Conservation (phyloP, 2,329 filamentous ascomycete genomes). For the Cordyceps farinosa region DNA sequence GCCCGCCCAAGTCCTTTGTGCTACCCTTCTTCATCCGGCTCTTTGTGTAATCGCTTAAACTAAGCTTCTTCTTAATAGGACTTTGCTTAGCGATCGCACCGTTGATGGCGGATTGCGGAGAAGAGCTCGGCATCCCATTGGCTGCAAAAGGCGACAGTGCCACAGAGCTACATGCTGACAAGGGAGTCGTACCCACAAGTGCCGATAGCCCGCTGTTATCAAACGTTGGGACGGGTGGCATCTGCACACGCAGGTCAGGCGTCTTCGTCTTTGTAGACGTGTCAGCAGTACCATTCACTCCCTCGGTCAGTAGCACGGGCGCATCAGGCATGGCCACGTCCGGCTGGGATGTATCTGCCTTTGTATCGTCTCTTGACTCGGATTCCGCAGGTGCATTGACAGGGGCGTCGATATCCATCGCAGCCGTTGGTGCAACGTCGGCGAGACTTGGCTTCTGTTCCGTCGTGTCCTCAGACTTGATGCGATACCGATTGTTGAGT, state of each 20-base stretch:
- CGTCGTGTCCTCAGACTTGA: constrained; percentile 40
- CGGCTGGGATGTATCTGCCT: constrained; percentile 1
- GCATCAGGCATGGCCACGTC: constrained; percentile 12
- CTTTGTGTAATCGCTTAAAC: constrained; percentile 60
- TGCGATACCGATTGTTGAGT: constrained; percentile 45
- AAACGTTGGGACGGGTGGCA: constrained; percentile 54
- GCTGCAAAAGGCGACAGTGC: constrained; percentile 50
- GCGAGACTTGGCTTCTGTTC: constrained; percentile 27
- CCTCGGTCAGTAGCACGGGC: not conserved
- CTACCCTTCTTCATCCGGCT: constrained; percentile 55
- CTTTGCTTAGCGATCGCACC: constrained; percentile 49
- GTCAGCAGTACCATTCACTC: constrained; percentile 20
- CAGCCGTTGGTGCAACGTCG: constrained; percentile 16
- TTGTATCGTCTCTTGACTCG: not conserved
- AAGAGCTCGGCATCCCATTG: constrained; percentile 39
- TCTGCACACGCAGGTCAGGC: constrained; percentile 50
- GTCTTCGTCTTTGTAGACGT: constrained; percentile 35
- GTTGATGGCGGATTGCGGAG: constrained; percentile 41
- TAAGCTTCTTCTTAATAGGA: constrained; percentile 65
- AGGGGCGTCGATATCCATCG: constrained; percentile 20
- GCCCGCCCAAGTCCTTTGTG: constrained; percentile 31
- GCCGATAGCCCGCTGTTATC: constrained; percentile 35
- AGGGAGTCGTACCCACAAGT: constrained; percentile 42
- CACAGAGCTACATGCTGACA: constrained; percentile 42
- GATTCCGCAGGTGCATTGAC: constrained; percentile 40